These are phyloP conservation scores for Ascoidea tarda DNA, from an alignment of 805 yeast species.

Conservation along the genomic window DNA sequence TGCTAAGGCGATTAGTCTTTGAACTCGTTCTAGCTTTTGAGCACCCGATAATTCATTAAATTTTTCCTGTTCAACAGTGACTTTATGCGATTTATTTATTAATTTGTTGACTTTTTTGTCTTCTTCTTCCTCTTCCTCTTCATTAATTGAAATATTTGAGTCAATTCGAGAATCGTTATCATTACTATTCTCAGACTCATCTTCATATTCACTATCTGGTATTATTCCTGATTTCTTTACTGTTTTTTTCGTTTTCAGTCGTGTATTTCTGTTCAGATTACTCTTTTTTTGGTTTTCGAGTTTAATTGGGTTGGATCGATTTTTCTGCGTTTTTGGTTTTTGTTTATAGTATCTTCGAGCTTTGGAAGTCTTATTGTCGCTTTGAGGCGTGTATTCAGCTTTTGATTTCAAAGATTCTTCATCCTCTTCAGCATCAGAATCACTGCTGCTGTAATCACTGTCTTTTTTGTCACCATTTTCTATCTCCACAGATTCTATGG, in stretches of 20 bases:
- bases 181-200: background rate
- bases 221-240: background rate
- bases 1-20: constrained; percentile 72
- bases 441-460: background rate
- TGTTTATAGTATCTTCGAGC: background rate
- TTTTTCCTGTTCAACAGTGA: constrained; percentile 4
- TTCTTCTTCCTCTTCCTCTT: constrained; percentile 14
- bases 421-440: background rate
- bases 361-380: background rate
- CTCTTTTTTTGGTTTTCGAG: background rate
- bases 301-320: too few relatives aligned
- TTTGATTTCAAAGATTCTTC: background rate
- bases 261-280: too few relatives aligned
- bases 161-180: background rate
- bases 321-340: background rate
- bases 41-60: constrained; percentile 26
- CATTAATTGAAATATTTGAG: constrained; percentile 1
- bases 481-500: background rate
- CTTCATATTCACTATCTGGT: background rate
- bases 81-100: background rate
- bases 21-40: constrained; percentile 48
- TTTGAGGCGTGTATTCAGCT: too few relatives aligned
- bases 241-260: background rate
- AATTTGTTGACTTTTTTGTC: background rate
- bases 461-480: background rate